Conservation (phyloP, 371 early-diverging fungal species). For the Mucor piriformis region DNA sequence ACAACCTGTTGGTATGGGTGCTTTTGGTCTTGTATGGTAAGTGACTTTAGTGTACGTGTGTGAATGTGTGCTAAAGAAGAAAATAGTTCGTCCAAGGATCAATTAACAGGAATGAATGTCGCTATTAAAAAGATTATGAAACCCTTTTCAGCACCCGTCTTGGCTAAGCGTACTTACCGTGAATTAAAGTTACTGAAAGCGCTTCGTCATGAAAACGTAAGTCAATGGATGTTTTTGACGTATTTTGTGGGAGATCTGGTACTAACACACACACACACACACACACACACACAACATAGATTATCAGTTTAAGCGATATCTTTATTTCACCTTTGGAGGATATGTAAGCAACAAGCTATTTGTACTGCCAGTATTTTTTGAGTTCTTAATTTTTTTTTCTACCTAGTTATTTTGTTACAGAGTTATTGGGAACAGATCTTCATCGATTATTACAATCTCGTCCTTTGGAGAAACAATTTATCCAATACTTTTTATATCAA, state of each 20-base stretch:
- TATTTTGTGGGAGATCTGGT: too few relatives aligned
- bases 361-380: too few relatives aligned
- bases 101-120: constrained; percentile 76
- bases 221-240: background rate
- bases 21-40: constrained; percentile 95
- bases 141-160: constrained; percentile 87
- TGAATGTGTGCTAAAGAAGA: too few relatives aligned
- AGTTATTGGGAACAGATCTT: constrained; percentile 91
- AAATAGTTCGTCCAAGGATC: constrained; percentile 86
- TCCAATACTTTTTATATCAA: constrained; percentile 96
- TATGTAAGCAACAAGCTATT: too few relatives aligned
- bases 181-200: constrained; percentile 91
- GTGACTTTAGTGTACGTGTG: too few relatives aligned
- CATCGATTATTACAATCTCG: constrained; percentile 89
- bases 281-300: too few relatives aligned
- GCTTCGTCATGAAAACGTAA: constrained; percentile 85
- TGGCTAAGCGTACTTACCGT: constrained; percentile 93
- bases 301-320: constrained; percentile 85
- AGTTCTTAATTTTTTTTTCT: too few relatives aligned
- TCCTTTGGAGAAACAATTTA: constrained; percentile 90
- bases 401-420: constrained; percentile 95
- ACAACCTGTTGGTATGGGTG: constrained; percentile 96
- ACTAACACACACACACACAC: too few relatives aligned
- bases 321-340: constrained; percentile 92
- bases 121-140: constrained; percentile 96